These are phyloP conservation scores for Auxenochlorella pyrenoidosa DNA, from an alignment of 139 green algal species.

Conservation along the genomic window DNA sequence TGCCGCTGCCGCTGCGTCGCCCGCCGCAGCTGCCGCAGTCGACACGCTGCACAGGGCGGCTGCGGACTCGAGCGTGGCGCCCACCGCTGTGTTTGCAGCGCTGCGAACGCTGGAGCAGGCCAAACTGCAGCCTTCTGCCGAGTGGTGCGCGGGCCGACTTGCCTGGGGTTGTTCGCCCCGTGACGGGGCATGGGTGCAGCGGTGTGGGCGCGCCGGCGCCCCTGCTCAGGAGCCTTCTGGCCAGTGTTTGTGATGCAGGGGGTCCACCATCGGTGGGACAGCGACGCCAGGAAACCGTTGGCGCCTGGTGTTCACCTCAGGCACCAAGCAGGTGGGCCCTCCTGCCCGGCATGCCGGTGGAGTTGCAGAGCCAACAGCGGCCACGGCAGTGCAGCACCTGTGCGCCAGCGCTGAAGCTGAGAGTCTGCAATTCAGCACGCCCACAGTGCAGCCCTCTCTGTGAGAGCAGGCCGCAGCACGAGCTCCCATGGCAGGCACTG, in stretches of 20 bases:
- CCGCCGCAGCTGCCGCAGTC: background rate
- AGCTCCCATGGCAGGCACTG: no score
- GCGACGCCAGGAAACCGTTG: conserved; percentile 48
- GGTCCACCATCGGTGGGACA: conserved; percentile 31
- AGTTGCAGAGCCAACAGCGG: no score
- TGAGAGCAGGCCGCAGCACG: no score
- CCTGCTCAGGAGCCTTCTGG: no score
- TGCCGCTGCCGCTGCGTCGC: background rate
- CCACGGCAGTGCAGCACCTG: no score
- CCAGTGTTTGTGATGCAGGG: background rate
- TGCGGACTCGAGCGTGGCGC: conserved; percentile 11
- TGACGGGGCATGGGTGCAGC: no score
- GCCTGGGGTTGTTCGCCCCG: no score
- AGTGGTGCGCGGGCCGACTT: background rate
- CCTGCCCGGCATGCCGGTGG: no score
- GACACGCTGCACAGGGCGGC: conserved; percentile 8
- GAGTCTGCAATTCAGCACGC: background rate
- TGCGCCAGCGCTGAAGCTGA: no score
- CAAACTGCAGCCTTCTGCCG: conserved; percentile 31
- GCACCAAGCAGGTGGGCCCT: conserved; percentile 26
- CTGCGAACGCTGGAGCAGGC: conserved; percentile 40
- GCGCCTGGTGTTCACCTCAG: conserved; percentile 58
- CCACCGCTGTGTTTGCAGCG: conserved; percentile 35
- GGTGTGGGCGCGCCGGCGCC: no score
- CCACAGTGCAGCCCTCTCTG: no score